These are phyloP conservation scores for Aureobasidium lini DNA, from an alignment of 2,329 filamentous ascomycete genomes.

Conservation along the genomic window DNA sequence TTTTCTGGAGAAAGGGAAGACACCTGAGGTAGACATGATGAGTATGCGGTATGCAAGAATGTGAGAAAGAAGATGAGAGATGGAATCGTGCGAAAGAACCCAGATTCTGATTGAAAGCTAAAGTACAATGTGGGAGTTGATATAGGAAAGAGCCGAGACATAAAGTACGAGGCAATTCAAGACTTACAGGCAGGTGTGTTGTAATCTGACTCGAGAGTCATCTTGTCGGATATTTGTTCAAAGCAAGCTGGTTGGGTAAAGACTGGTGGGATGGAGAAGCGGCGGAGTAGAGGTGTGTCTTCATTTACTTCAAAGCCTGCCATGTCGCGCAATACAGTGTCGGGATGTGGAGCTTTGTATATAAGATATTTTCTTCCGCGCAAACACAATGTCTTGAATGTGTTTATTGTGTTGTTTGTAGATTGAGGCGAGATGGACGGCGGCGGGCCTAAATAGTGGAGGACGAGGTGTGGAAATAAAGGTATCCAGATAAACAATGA, in stretches of 20 bases:
- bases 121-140: background rate
- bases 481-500: background rate
- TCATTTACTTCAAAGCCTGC: background rate
- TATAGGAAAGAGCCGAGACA: background rate
- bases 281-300: slow-evolving; percentile 9
- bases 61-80: background rate
- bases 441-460: background rate
- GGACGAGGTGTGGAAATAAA: background rate
- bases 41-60: background rate
- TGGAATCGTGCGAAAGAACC: background rate
- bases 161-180: background rate
- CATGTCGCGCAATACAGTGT: background rate
- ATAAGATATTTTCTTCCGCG: background rate
- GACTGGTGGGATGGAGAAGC: slow-evolving; percentile 9
- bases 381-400: background rate
- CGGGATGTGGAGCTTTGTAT: background rate
- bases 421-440: background rate
- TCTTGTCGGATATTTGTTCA: slow-evolving; percentile 17
- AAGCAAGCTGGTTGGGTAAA: slow-evolving; percentile 15
- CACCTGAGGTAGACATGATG: background rate
- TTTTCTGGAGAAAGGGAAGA: slow-evolving; percentile 7
- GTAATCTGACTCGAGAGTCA: background rate
- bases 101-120: background rate
- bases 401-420: background rate
- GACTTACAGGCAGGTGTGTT: slow-evolving; percentile 12